Evolutionary conservation across 2,329 filamentous ascomycete genomes (phyloP).

Genomic region (Tricladium varicosporioides): DNA sequence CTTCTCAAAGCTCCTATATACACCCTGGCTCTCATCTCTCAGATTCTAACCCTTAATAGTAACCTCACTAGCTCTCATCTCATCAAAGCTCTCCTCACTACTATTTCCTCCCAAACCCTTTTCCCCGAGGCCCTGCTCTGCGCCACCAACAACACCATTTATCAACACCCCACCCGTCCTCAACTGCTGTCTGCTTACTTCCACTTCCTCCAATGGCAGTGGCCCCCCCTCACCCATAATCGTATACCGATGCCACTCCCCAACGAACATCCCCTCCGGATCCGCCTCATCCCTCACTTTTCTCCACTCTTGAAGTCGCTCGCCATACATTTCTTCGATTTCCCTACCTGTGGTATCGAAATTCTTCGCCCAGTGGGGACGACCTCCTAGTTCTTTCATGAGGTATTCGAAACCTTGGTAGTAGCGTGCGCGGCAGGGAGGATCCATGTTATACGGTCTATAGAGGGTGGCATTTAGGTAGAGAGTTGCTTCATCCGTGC

Average conservation of each 20-base stretch:
- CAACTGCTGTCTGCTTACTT: constrained; percentile 23
- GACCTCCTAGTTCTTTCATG: constrained; percentile 80
- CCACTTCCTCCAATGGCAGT: constrained; percentile 31
- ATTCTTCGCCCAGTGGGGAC: constrained; percentile 93
- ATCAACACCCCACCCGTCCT: constrained; percentile 26
- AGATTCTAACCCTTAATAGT: constrained; percentile 1
- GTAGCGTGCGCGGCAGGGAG: constrained; percentile 73
- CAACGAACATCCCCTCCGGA: constrained; percentile 82
- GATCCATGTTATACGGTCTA: constrained; percentile 74
- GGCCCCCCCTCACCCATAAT: constrained; percentile 44
- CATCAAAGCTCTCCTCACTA: constrained; percentile 31
- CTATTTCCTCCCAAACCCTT: constrained; percentile 16
- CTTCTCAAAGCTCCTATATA: too few species aligned
- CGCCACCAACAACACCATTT: constrained; percentile 19
- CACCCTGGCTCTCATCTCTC: background rate
- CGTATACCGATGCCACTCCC: constrained; percentile 80
- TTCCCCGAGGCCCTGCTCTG: background rate
- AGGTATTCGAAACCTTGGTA: constrained; percentile 90
- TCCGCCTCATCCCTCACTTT: constrained; percentile 68
- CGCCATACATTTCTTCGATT: constrained; percentile 67
- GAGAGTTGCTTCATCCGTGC: constrained; percentile 66
- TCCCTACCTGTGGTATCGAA: constrained; percentile 63
- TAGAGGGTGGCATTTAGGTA: constrained; percentile 92
- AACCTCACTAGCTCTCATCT: constrained; percentile 25
- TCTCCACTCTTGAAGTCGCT: constrained; percentile 65